phyloP scores from a whole-genome alignment of 345 rosid genomes.

The Litchi chinensis region DNA sequence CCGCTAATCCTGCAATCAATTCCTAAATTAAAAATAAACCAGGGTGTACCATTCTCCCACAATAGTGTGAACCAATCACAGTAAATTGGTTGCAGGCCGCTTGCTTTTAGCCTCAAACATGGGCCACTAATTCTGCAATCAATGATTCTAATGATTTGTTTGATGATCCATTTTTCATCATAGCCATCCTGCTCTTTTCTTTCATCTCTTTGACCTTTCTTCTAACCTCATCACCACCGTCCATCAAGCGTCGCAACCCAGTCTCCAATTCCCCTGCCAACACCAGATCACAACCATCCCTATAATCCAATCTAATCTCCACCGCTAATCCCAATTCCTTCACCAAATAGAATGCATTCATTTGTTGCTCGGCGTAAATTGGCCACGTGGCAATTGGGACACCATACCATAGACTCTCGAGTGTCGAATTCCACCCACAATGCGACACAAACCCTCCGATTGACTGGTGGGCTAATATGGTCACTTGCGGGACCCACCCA shows the following conservation, averaged over 20 bases:
- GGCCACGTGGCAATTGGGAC: conserved; percentile 25
- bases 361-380: conserved; percentile 25
- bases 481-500: conserved; percentile 27
- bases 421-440: conserved; percentile 27
- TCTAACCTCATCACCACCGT: conserved; percentile 1
- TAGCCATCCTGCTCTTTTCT: conserved; percentile 11
- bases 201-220: conserved; percentile 25
- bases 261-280: conserved; percentile 4
- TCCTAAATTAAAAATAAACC: no score
- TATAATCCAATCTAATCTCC: conserved; percentile 24
- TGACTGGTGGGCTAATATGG: conserved; percentile 2
- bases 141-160: conserved; percentile 2
- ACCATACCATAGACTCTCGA: conserved; percentile 25
- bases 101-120: not conserved
- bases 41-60: no score
- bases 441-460: conserved; percentile 25
- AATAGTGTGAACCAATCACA: no score
- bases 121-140: not conserved
- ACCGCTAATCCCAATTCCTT: conserved; percentile 17
- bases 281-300: conserved; percentile 18
- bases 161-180: conserved; percentile 22
- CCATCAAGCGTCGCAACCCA: conserved; percentile 21
- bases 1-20: conserved; percentile 1
- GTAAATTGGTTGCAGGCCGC: not conserved
- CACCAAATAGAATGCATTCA: conserved; percentile 28